These are phyloP conservation scores for Zea mays DNA, from an alignment of 176 grass and related monocot genomes.

Conservation along the genomic window Zm-B73-REFERENCE-NAM-5.0 NC_050097.1:12511501-12512000, in stretches of 20 bases:
- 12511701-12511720: slow-evolving; percentile 45
- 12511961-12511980: too few species aligned
- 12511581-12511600: slow-evolving; percentile 73
- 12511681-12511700: too few species aligned
- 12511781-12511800: too few species aligned
- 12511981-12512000: too few species aligned
- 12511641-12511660: slow-evolving; percentile 46
- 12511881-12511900: too few species aligned
- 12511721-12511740: slow-evolving; percentile 55
- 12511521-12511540: slow-evolving; percentile 28
- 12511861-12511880: too few species aligned
- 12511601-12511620: slow-evolving; percentile 76
- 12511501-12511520: slow-evolving; percentile 98
- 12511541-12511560: slow-evolving; percentile 38
- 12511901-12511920: too few species aligned
- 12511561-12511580: slow-evolving; percentile 13
- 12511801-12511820: too few species aligned
- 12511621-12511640: slow-evolving; percentile 64
- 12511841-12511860: too few species aligned
- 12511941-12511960: too few species aligned
- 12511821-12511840: too few species aligned
- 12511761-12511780: neutral
- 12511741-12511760: slow-evolving; percentile 59
- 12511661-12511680: slow-evolving; percentile 6
- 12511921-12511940: too few species aligned